Base-by-base conservation (phyloP, 2,329 filamentous ascomycete genomes). In the Ascosphaera apis region DNA sequence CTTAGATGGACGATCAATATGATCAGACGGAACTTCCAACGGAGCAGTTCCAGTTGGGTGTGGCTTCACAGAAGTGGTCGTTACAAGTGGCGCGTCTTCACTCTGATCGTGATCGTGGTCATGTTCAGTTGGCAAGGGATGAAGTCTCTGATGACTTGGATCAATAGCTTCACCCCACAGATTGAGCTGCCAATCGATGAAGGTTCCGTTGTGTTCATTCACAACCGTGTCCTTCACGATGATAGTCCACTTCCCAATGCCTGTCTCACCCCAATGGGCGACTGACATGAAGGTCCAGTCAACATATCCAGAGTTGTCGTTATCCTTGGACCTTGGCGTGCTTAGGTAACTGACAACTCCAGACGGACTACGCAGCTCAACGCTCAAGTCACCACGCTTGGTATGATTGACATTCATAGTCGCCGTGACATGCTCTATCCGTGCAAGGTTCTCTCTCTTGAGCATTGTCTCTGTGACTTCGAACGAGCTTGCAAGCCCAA, bases 261-360 rank as follows among this genome's bases (percentile, higher is more conserved):
- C 84, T 31, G 67, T 66, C 56, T 98, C 88, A 34, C 88, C 88
- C 79, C 84, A 98, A 53, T 98, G 88, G 43, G 76, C 84, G 27
- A 98, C 88, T 41, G 76, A 91, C 88, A 98, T 98, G 48, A 98
- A 98, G 0, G 86, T 95, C 88, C 88, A 98, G 57, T 95, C 82
- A 27, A 74, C 61, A 52, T 95, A 98, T 6, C 88, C 88, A 15
- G 58, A 55, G 0, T 58, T 51, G 25, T 66, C 67, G 1, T 66
- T 61, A 53, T 98, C 88, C 15, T 69, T 55, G 40, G 66, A 66
- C 43, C 88, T 76, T 1, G 76, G 62, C 9, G 74, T 78, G 3
- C 84, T 77, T 36, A 98, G 69, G 49, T 92, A 76, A 50, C 82
- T 92, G 42, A 82, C 63, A 39, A 93, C 60, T 7, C 81, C 79